Percentiles rank a stretch among this genome's conserved stretches.
phyloP scores from a whole-genome alignment of 495 filamentous ascomycete genomes.

The Lophiostoma macrostomum region DNA sequence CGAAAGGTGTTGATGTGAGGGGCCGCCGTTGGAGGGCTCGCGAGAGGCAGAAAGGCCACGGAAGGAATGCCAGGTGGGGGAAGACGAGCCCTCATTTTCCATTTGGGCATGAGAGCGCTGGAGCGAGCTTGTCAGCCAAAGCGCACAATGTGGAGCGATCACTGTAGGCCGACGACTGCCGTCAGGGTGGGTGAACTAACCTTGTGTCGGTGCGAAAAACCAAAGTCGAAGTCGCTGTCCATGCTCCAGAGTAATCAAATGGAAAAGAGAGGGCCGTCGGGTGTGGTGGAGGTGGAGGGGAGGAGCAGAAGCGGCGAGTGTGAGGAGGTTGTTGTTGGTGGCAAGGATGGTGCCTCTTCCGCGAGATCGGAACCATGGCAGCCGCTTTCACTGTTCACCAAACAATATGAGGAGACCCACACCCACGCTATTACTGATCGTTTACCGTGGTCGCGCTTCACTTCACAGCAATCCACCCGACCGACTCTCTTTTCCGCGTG shows the following conservation, averaged over 20 bases:
- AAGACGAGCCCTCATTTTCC: slow-evolving; percentile 18
- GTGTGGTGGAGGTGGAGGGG: not conserved
- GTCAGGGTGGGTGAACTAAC: slow-evolving; percentile 10
- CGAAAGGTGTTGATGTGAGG: slow-evolving; percentile 11
- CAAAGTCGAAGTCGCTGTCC: slow-evolving; percentile 25
- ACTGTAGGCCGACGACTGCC: not conserved
- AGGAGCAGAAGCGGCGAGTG: slow-evolving; percentile 9
- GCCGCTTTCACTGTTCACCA: not conserved
- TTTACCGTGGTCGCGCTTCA: too few relatives aligned
- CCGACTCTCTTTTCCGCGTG: too few relatives aligned
- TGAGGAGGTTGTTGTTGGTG: slow-evolving; percentile 12
- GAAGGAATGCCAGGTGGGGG: slow-evolving; percentile 19
- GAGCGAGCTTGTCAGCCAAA: slow-evolving; percentile 10
- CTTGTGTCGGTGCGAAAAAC: slow-evolving; percentile 24
- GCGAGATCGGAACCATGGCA: slow-evolving; percentile 2
- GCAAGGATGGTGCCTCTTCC: slow-evolving; percentile 15
- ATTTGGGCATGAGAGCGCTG: slow-evolving; percentile 26
- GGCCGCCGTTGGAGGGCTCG: slow-evolving; percentile 18
- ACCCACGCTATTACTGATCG: too few relatives aligned
- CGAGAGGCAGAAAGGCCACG: slow-evolving; percentile 9
- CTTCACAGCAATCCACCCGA: too few relatives aligned
- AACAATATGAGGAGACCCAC: too few relatives aligned
- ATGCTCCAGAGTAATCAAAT: slow-evolving; percentile 19
- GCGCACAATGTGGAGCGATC: not conserved
- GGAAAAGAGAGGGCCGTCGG: slow-evolving; percentile 4